Evolutionary conservation across 2,329 filamentous ascomycete genomes (phyloP), one percentile per base, ranked within the genome.

Genomic region (Plectosphaerella cucumerina): DNA sequence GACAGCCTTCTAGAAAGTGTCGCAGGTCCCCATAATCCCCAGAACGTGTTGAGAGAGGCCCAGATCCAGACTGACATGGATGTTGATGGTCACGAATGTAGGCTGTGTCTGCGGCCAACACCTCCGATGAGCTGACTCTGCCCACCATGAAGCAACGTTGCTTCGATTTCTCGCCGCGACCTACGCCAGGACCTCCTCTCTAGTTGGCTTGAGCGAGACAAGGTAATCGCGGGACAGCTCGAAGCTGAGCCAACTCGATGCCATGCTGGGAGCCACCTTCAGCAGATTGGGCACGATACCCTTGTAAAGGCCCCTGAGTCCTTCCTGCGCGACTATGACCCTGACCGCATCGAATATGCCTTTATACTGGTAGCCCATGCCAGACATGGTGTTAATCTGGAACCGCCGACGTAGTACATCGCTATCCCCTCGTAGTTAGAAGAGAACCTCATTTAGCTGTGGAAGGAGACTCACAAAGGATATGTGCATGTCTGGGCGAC

Each of bases 331-430:
- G 50, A 96, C 69, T 61, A 99, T 99, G 47, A 89, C 83, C 48
- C 76, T 81, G 56, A 99, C 75, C 4, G 94, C 94, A 65, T 96
- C 90, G 55, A 83, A 78, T 42, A 99, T 86, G 6, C 86, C 87
- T 62, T 89, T 91, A 74, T 99, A 99, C 66, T 93, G 84, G 71
- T 97, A 97, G 47, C 94, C 94, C 85, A 99, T 93, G 48, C 94
- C 94, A 45, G 89, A 90, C 94, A 99, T 99, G 49, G 94, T 97
- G 71, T 99, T 99, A 73, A 99, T 94, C 66, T 99, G 94, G 68
- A 99, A 99, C 47, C 94, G 84, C 53, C 94, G 85, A 31, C 94
- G 89, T 50, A 99, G 78, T 3, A 99, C 93, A 65, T 96, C 92
- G 66, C 90, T 94, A 9, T 12, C 45, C 5, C 8, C 26, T 17